A percentile compares a stretch with the other conserved stretches of the same genome.
These are phyloP conservation scores for Cutaneotrichosporon arboriforme DNA, from an alignment of 1,284 basidiomycete species.

Conservation along the genomic window DNA sequence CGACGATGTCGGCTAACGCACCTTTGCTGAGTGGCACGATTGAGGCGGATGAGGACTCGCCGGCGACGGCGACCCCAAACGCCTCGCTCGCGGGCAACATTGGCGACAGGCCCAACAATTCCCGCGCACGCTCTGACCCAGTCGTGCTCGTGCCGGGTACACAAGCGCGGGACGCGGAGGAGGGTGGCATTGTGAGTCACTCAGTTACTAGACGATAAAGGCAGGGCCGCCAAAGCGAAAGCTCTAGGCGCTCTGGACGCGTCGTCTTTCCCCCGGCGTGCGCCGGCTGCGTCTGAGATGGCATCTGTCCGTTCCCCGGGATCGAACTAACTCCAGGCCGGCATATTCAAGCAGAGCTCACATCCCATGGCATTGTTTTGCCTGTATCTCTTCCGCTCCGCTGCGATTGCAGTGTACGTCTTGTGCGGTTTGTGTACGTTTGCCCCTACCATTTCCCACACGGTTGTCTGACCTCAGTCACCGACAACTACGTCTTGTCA, in stretches of 20 bases:
- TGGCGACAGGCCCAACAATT: conserved; percentile 19
- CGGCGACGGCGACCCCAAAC: conserved; percentile 3
- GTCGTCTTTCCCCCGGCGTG: too few species aligned
- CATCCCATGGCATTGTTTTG: conserved; percentile 78
- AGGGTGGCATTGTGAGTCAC: conserved; percentile 44
- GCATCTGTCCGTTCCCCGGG: too few species aligned
- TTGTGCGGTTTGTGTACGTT: conserved; percentile 61
- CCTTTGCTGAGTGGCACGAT: conserved; percentile 48
- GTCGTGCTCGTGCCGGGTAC: conserved; percentile 45
- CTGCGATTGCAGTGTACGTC: conserved; percentile 80
- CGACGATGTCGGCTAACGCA: conserved; percentile 1
- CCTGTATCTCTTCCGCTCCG: conserved; percentile 76
- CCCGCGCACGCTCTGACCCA: conserved; percentile 16
- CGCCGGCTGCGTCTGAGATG: too few species aligned
- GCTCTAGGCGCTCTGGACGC: too few species aligned
- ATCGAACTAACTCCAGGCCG: conserved; percentile 26
- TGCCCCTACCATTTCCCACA: too few species aligned
- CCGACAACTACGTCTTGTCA: conserved; percentile 84
- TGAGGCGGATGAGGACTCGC: conserved; percentile 45
- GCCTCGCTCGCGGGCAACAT: conserved; percentile 39
- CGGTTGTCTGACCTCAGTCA: conserved; percentile 53
- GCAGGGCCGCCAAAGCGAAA: too few species aligned
- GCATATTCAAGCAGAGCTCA: conserved; percentile 57
- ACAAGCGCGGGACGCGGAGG: conserved; percentile 28
- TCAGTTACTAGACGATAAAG: neutral